Base-by-base conservation (phyloP, 1,139 yeast species). In the Hansenula anomala region DNA sequence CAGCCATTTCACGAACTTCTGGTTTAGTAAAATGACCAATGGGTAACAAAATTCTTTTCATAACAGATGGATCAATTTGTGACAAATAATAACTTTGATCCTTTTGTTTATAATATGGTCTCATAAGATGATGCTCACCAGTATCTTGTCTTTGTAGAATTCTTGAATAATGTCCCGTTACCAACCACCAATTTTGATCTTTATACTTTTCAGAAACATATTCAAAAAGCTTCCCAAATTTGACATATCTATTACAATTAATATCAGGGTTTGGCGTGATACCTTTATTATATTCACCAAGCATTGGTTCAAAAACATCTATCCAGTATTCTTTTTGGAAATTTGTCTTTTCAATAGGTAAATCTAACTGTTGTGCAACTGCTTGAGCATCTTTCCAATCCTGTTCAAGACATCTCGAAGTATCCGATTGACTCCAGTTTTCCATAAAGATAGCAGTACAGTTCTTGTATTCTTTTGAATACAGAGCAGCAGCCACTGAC, bases 211-310 rank as follows among this genome's bases (percentile, higher is more conserved):
- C 59, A 0, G 53, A 39, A 30, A 89, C 60, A 53, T 78, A 71
- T 15, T 78, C 74, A 8, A 78, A 60, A 60, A 92, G 68, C 40
- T 70, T 73, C 2, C 98, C 98, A 64, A 92, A 92, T 58, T 92
- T 92, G 51, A 92, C 84, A 54, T 77, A 74, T 43, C 76, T 71
- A 58, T 92, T 92, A 59, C 99, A 92, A 23, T 82, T 79, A 19
- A 90, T 80, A 57, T 92, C 99, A 0, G 98, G 98, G 51, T 94
- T 94, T 0, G 98, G 99, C 0, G 99, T 92, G 29, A 72, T 53
- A 0, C 98, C 99, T 12, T 47, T 55, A 34, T 69, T 64, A 56
- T 90, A 92, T 55, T 70, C 70, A 5, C 74, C 75, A 30, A 92
- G 64, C 97, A 92, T 92, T 1, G 98, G 98, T 52, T 77, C 81